Percentiles rank a stretch among this genome's conserved stretches.
These are phyloP conservation scores for Cryptococcus floricola DNA, from an alignment of 1,284 basidiomycete genomes.

Conservation along the genomic window DNA sequence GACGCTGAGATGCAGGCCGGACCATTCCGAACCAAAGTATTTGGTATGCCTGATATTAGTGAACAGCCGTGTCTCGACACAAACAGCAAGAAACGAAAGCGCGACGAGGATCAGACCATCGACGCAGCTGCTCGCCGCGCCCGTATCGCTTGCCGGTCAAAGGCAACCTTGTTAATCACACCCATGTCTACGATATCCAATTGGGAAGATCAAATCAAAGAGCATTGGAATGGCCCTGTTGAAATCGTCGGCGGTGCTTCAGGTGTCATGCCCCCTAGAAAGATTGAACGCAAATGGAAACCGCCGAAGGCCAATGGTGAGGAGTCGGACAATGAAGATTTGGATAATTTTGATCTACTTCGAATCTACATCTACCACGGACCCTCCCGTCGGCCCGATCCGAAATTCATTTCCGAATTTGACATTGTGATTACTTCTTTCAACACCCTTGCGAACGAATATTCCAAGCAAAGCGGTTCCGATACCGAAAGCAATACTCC, in stretches of 20 bases:
- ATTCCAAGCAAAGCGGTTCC: slow-evolving; percentile 76
- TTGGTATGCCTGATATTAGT: slow-evolving; percentile 65
- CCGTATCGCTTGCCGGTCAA: slow-evolving; percentile 71
- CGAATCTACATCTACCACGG: slow-evolving; percentile 96
- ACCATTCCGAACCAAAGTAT: slow-evolving; percentile 72
- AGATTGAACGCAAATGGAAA: slow-evolving; percentile 27
- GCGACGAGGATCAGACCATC: slow-evolving; percentile 22
- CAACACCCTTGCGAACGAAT: slow-evolving; percentile 91
- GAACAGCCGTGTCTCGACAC: slow-evolving; percentile 6
- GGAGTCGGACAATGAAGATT: slow-evolving; percentile 18
- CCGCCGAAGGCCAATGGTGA: slow-evolving; percentile 22
- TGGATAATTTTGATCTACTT: slow-evolving; percentile 49
- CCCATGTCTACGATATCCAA: slow-evolving; percentile 95
- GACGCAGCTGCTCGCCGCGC: slow-evolving; percentile 56
- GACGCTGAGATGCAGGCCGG: slow-evolving; percentile 54
- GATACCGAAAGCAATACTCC: slow-evolving; percentile 41
- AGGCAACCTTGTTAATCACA: slow-evolving; percentile 93
- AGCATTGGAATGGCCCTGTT: slow-evolving; percentile 87
- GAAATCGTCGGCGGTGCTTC: slow-evolving; percentile 70
- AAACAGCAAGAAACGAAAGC: slow-evolving; percentile 40
- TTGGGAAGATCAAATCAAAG: slow-evolving; percentile 97
- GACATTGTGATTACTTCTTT: slow-evolving; percentile 98
- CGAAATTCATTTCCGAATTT: slow-evolving; percentile 80
- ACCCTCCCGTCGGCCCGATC: slow-evolving; percentile 77
- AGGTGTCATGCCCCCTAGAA: slow-evolving; percentile 27